Conservation (phyloP, 2,329 filamentous ascomycete genomes). For the Colletotrichum sojae region DNA sequence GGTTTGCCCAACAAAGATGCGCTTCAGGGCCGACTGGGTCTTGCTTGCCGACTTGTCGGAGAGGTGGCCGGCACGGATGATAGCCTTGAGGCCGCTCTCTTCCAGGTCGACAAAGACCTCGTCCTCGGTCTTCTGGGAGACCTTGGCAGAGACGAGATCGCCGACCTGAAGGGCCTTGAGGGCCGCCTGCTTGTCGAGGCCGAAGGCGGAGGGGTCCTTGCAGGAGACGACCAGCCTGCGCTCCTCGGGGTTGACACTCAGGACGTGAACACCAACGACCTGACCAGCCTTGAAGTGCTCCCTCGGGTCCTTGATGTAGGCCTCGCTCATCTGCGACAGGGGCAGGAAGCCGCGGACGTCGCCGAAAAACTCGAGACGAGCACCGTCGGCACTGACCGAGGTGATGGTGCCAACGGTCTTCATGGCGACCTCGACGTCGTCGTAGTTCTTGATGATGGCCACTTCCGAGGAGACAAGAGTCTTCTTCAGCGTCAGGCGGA, state of each 20-base stretch:
- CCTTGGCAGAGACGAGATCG: slow-evolving; percentile 81
- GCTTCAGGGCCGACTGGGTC: slow-evolving; percentile 81
- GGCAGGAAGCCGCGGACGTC: slow-evolving; percentile 88
- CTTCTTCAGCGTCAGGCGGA: slow-evolving; percentile 95
- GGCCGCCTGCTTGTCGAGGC: slow-evolving; percentile 80
- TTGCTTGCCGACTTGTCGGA: slow-evolving; percentile 88
- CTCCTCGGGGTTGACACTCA: slow-evolving; percentile 81
- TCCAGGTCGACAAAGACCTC: slow-evolving; percentile 83
- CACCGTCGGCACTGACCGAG: slow-evolving; percentile 83
- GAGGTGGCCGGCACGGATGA: slow-evolving; percentile 83
- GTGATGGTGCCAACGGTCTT: slow-evolving; percentile 90
- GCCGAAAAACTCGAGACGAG: slow-evolving; percentile 94
- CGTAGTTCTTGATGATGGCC: slow-evolving; percentile 82
- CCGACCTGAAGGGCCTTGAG: slow-evolving; percentile 82
- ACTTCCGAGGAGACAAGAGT: slow-evolving; percentile 91
- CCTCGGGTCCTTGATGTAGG: slow-evolving; percentile 89
- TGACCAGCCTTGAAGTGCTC: slow-evolving; percentile 93
- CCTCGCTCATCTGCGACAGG: slow-evolving; percentile 97
- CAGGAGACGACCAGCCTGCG: slow-evolving; percentile 89
- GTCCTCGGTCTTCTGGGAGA: slow-evolving; percentile 85
- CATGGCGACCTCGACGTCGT: slow-evolving; percentile 79
- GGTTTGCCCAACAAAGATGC: slow-evolving; percentile 86
- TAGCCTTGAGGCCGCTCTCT: slow-evolving; percentile 81
- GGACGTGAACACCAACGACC: slow-evolving; percentile 90
- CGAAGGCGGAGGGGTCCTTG: slow-evolving; percentile 87